These are phyloP conservation scores for Agrocybe praecox DNA, from an alignment of 768 basidiomycete genomes.

Conservation along the genomic window DNA sequence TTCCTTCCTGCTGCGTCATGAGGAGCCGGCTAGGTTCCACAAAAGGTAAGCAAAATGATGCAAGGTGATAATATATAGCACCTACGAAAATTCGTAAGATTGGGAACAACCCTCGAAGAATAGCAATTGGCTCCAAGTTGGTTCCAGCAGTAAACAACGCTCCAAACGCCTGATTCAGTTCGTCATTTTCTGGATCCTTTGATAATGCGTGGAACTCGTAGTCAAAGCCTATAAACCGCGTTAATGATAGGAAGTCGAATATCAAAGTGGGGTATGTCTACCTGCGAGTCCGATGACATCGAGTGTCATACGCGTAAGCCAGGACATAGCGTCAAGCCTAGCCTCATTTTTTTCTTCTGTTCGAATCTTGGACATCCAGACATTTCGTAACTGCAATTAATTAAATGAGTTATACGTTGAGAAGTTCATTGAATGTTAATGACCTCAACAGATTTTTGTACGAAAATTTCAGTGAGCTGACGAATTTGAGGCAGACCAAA, in stretches of 20 bases:
- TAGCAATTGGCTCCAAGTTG: constrained; percentile 30
- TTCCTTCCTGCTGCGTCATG: constrained; percentile 25
- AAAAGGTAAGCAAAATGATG: neutral
- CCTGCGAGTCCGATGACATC: constrained; percentile 79
- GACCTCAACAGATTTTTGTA: constrained; percentile 53
- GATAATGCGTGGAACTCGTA: constrained; percentile 34
- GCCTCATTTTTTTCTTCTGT: constrained; percentile 21
- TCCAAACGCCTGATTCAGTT: constrained; percentile 54
- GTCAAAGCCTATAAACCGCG: constrained; percentile 28
- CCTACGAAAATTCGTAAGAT: constrained; percentile 37
- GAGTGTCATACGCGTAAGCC: constrained; percentile 46
- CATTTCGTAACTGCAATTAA: constrained; percentile 44
- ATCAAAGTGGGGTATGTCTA: constrained; percentile 29
- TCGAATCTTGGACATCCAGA: constrained; percentile 39
- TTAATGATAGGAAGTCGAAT: constrained; percentile 36
- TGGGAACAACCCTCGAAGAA: constrained; percentile 37
- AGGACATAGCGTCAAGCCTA: constrained; percentile 55
- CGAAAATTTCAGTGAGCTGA: constrained; percentile 52
- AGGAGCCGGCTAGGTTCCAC: constrained; percentile 28
- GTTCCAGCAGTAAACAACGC: constrained; percentile 49
- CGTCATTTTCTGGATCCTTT: constrained; percentile 38
- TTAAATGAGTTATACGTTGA: neutral
- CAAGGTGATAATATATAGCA: neutral
- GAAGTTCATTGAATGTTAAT: neutral
- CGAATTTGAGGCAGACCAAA: constrained; percentile 62